Percentiles rank a stretch among this genome's conserved stretches.
Evolutionary conservation across 2,329 filamentous ascomycete species (phyloP).

Genomic region (Waltergamsia citrina): DNA sequence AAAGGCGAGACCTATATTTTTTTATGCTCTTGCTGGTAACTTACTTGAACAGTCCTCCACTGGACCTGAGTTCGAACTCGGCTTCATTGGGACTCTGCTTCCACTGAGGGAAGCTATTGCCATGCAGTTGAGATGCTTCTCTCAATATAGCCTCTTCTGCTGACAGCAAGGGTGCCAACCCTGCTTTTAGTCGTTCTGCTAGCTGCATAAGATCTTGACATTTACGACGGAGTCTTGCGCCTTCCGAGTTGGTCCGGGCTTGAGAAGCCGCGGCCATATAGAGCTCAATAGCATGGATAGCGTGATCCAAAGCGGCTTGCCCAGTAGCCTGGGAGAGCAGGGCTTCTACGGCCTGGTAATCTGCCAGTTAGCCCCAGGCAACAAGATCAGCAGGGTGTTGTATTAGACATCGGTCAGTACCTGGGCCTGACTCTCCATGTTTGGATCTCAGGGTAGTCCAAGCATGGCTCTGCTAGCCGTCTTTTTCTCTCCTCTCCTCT

Average conservation of each 20-base stretch:
- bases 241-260: conserved; percentile 52
- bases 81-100: conserved; percentile 45
- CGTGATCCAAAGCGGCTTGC: conserved; percentile 58
- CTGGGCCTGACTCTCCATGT: conserved; percentile 28
- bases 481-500: too few species aligned
- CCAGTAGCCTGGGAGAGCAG: conserved; percentile 22
- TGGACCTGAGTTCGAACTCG: conserved; percentile 49
- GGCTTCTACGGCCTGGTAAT: conserved; percentile 25
- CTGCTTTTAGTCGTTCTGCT: conserved; percentile 66
- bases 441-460: too few species aligned
- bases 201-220: conserved; percentile 59
- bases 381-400: neutral
- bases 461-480: too few species aligned
- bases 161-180: conserved; percentile 6
- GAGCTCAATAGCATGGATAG: conserved; percentile 68
- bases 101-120: conserved; percentile 81
- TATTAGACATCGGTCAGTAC: conserved; percentile 11
- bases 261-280: conserved; percentile 69
- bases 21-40: neutral
- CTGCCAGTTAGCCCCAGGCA: conserved; percentile 2
- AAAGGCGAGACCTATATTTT: too few species aligned
- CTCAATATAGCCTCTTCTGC: conserved; percentile 44
- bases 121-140: conserved; percentile 71
- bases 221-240: conserved; percentile 54
- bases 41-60: conserved; percentile 18